phyloP scores from a whole-genome alignment of 768 basidiomycete species.

The Rhodotorula graminis region DNA sequence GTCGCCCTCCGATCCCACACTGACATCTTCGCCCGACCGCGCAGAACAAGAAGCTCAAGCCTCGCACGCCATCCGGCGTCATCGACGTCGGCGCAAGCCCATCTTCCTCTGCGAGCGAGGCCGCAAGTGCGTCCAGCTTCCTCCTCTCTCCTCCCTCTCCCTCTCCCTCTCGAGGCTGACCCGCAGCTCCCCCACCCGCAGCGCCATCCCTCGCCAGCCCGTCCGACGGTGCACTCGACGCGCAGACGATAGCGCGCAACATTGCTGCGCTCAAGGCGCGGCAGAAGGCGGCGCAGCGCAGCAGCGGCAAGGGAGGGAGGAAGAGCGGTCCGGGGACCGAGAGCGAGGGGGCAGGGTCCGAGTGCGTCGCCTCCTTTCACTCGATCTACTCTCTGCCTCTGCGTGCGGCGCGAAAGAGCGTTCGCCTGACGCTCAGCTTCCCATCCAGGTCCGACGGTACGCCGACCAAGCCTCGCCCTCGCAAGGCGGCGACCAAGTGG shows the following conservation, averaged over 20 bases:
- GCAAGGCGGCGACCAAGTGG: slow-evolving; percentile 85
- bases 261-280: slow-evolving; percentile 83
- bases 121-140: neutral
- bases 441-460: slow-evolving; percentile 30
- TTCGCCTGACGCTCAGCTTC: neutral
- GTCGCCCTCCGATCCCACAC: too few species aligned
- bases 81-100: neutral
- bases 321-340: slow-evolving; percentile 24
- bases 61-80: neutral
- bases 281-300: slow-evolving; percentile 56
- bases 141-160: too few species aligned
- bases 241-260: slow-evolving; percentile 86
- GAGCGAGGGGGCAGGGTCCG: slow-evolving; percentile 30
- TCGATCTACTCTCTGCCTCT: neutral
- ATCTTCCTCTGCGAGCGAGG: slow-evolving; percentile 11
- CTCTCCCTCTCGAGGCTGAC: neutral
- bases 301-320: slow-evolving; percentile 46
- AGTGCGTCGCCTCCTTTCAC: slow-evolving; percentile 10
- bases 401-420: neutral
- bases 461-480: slow-evolving; percentile 51
- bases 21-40: too few species aligned
- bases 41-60: neutral
- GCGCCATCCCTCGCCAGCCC: neutral
- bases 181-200: neutral
- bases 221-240: slow-evolving; percentile 51